These are phyloP conservation scores for Nicotiana tomentosiformis DNA, from an alignment of 257 asterid species.

Conservation along the genomic window DNA sequence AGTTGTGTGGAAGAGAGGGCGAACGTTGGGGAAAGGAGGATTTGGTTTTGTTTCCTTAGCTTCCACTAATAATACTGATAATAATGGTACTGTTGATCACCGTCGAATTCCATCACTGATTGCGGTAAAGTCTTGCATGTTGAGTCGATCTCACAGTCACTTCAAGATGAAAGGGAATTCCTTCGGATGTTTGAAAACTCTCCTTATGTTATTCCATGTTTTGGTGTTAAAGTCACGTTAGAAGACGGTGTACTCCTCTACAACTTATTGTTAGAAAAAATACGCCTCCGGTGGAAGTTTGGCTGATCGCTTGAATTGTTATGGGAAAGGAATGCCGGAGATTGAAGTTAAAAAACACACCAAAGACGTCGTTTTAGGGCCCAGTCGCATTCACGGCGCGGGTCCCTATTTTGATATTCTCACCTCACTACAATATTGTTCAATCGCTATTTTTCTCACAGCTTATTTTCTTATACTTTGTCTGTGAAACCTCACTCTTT, in stretches of 20 bases:
- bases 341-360: neutral
- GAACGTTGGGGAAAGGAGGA: neutral
- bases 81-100: neutral
- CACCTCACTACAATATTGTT: no score
- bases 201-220: neutral
- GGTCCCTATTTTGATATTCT: neutral
- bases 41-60: conserved; percentile 7
- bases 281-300: conserved; percentile 10
- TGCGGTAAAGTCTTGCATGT: conserved; percentile 1
- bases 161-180: neutral
- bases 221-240: neutral
- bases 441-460: no score
- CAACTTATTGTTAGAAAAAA: conserved; percentile 1
- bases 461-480: no score
- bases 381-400: neutral
- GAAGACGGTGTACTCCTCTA: neutral
- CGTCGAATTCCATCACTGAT: neutral
- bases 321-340: neutral
- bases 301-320: neutral
- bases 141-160: neutral
- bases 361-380: neutral
- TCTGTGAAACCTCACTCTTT: no score
- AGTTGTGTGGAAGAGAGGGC: neutral
- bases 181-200: neutral
- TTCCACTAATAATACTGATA: neutral